Evolutionary conservation across 2,329 filamentous ascomycete genomes (phyloP), one percentile per base, ranked within the genome.

Genomic region (Tolypocladium amazonense): DNA sequence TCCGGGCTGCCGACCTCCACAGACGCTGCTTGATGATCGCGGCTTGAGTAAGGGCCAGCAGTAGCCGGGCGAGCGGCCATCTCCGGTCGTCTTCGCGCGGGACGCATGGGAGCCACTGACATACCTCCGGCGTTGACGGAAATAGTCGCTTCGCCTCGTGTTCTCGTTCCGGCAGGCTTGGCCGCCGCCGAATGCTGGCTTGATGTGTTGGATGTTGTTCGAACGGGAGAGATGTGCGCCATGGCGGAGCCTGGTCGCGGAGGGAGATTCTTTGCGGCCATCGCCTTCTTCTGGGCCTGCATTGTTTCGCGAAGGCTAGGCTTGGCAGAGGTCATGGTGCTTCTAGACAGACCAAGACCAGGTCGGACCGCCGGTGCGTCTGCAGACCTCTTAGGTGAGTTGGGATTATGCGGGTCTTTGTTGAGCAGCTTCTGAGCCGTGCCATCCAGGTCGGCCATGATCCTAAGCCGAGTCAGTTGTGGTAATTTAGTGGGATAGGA

Each of bases 351-450:
- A 12, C 84, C 83, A 39, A 84, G 67, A 1, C 83, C 84, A 27
- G 84, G 81, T 3, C 84, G 81, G 50, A 75, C 80, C 50, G 75
- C 72, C n/a, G 68, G 70, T 30, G 71, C 67, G 18, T 78, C 74
- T 38, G 81, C 81, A 6, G 74, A 67, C 68, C 83, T 79, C 68
- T 82, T 81, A 63, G 84, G 80, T 8, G 81, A 83, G 69, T 90
- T 89, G 11, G 90, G 90, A 67, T 97, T 97, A 68, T 86, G 82
- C 1, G 89, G 80, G 65, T 96, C 90, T 67, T 91, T 95, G 65
- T 92, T 88, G 23, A 99, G 78, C 38, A 93, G 79, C 59, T 85
- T 87, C 70, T 90, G 89, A 3, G 91, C 88, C 20, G 91, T 92
- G 9, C 83, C 71, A 62, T 97, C 92, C 15, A 97, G 80, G 18